phyloP scores from a whole-genome alignment of 345 rosid species.

The Mangifera indica region DNA sequence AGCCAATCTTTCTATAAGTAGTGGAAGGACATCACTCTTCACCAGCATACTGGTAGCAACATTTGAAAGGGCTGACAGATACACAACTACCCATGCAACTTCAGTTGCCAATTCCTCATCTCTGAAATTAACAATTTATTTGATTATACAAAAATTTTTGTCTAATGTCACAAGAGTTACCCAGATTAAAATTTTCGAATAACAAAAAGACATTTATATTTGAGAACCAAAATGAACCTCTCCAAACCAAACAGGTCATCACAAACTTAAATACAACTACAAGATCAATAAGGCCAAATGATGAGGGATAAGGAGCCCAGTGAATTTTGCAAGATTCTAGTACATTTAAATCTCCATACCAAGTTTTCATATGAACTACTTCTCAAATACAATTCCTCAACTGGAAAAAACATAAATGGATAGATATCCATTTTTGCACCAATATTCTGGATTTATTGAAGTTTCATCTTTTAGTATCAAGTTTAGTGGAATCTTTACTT shows the following conservation, averaged over 20 bases:
- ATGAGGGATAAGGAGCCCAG: background rate
- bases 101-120: conserved; percentile 90
- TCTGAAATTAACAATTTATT: conserved; percentile 43
- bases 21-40: conserved; percentile 64
- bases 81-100: conserved; percentile 94
- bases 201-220: background rate
- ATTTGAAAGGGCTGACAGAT: conserved; percentile 95
- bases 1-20: conserved; percentile 82
- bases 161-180: background rate
- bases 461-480: too few relatives aligned
- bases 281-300: background rate
- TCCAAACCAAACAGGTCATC: conserved; percentile 5
- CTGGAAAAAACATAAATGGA: background rate
- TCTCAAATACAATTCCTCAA: background rate
- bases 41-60: conserved; percentile 65
- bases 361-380: background rate
- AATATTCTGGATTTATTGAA: background rate
- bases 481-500: too few relatives aligned
- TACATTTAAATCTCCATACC: background rate
- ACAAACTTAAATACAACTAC: background rate
- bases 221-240: background rate
- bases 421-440: background rate
- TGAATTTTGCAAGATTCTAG: conserved; percentile 7
- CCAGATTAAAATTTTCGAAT: background rate
- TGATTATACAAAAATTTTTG: background rate